A percentile compares a stretch with the other conserved stretches of the same genome.
phyloP scores from a whole-genome alignment of 2,329 filamentous ascomycete genomes.

The Tolypocladium cylindrosporum region DNA sequence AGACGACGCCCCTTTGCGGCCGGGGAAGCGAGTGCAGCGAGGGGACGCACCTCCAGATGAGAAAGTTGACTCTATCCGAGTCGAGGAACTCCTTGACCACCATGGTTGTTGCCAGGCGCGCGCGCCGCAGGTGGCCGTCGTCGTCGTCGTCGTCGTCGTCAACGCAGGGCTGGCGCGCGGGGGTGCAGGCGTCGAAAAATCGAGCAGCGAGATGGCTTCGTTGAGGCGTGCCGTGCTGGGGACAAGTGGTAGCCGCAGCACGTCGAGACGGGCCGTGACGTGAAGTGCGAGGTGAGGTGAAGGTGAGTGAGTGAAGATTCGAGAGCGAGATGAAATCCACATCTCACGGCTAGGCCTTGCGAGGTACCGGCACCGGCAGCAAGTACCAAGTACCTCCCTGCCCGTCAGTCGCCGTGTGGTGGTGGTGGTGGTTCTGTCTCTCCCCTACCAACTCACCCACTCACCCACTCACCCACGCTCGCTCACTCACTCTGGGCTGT shows the following conservation, averaged over 20 bases:
- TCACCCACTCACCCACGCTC: background rate
- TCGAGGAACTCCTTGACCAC: constrained; percentile 49
- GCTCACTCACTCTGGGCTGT: background rate
- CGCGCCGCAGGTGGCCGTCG: constrained; percentile 19
- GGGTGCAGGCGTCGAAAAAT: constrained; percentile 1
- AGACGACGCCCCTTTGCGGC: constrained; percentile 2
- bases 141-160: constrained; percentile 2
- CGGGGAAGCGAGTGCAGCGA: constrained; percentile 15
- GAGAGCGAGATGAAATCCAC: constrained; percentile 14
- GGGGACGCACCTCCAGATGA: constrained; percentile 57
- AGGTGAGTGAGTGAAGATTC: constrained; percentile 14
- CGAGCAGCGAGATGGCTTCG: constrained; percentile 1
- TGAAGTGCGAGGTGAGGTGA: constrained; percentile 5
- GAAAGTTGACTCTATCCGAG: constrained; percentile 59
- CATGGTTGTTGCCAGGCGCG: constrained; percentile 29
- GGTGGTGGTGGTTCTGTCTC: background rate
- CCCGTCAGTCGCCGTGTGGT: background rate
- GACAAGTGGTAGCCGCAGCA: background rate
- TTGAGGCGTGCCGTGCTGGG: constrained; percentile 4
- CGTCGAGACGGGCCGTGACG: background rate
- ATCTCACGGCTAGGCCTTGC: constrained; percentile 3
- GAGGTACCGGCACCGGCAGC: background rate
- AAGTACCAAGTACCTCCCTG: background rate
- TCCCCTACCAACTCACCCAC: background rate
- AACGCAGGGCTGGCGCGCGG: constrained; percentile 3